Percentiles rank a stretch among this genome's conserved stretches.
Conservation (phyloP, 2,329 filamentous ascomycete genomes). For the Penicillium sp. region DNA sequence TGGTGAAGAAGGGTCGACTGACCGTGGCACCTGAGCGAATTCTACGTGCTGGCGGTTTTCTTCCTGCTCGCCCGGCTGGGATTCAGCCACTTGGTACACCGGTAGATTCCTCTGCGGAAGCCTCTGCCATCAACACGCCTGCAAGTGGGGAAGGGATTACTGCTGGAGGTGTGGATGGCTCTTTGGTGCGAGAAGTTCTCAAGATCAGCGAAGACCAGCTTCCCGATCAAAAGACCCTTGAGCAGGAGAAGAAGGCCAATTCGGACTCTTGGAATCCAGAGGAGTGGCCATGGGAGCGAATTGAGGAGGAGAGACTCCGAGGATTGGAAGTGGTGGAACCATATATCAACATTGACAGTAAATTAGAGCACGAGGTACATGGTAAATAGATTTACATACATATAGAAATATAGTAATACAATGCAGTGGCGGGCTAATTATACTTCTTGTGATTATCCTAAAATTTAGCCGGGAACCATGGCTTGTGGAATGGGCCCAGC, state of each 20-base stretch:
- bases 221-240: conserved; percentile 27
- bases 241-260: conserved; percentile 33
- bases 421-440: background rate
- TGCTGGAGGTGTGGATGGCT: conserved; percentile 34
- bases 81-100: conserved; percentile 18
- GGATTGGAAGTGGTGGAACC: conserved; percentile 57
- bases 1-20: conserved; percentile 76
- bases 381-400: conserved; percentile 16
- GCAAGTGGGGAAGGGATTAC: conserved; percentile 34
- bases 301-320: conserved; percentile 58
- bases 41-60: conserved; percentile 67
- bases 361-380: conserved; percentile 47
- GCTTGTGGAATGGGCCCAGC: background rate
- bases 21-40: conserved; percentile 81
- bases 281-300: conserved; percentile 61
- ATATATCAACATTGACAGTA: conserved; percentile 55
- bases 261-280: conserved; percentile 34
- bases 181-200: conserved; percentile 38
- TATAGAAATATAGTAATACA: background rate
- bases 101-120: conserved; percentile 21
- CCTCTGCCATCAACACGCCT: conserved; percentile 33
- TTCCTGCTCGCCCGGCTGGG: conserved; percentile 71
- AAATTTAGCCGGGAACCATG: background rate
- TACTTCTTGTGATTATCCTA: background rate
- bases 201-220: conserved; percentile 33